phyloP scores from a whole-genome alignment of 192 early-diverging fungal genomes.

The Coemansia sp. region DNA sequence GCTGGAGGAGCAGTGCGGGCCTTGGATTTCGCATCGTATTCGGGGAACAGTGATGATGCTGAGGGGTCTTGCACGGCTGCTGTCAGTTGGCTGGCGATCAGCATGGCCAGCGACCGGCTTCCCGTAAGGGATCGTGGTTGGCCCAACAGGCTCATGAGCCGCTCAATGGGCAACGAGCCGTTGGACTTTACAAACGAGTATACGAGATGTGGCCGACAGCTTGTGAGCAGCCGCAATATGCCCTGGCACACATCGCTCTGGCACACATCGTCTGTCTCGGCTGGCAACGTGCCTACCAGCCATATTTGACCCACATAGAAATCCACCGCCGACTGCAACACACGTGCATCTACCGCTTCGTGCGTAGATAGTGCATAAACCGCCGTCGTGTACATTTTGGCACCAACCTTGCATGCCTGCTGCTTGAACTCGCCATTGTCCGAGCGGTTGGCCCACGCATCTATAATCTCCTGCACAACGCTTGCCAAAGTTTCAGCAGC shows the following conservation, averaged over 20 bases:
- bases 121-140: background rate
- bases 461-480: background rate
- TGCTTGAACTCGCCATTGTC: constrained; percentile 29
- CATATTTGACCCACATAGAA: constrained; percentile 33
- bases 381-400: constrained; percentile 26
- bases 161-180: constrained; percentile 9
- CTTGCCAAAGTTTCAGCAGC: background rate
- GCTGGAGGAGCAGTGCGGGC: background rate
- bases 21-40: constrained; percentile 1
- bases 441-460: constrained; percentile 13
- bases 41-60: constrained; percentile 17
- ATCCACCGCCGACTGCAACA: background rate
- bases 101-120: constrained; percentile 19
- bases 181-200: constrained; percentile 5
- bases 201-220: constrained; percentile 17
- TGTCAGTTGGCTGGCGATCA: constrained; percentile 33
- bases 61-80: constrained; percentile 20
- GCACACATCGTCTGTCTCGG: background rate
- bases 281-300: constrained; percentile 30
- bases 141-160: constrained; percentile 30
- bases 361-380: constrained; percentile 12
- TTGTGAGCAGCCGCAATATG: constrained; percentile 30
- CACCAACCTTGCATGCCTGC: constrained; percentile 22
- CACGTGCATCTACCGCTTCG: background rate
- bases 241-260: constrained; percentile 25